Evolutionary conservation across 2,329 filamentous ascomycete species (phyloP).

Genomic region (Drechslerella dactyloides): DNA sequence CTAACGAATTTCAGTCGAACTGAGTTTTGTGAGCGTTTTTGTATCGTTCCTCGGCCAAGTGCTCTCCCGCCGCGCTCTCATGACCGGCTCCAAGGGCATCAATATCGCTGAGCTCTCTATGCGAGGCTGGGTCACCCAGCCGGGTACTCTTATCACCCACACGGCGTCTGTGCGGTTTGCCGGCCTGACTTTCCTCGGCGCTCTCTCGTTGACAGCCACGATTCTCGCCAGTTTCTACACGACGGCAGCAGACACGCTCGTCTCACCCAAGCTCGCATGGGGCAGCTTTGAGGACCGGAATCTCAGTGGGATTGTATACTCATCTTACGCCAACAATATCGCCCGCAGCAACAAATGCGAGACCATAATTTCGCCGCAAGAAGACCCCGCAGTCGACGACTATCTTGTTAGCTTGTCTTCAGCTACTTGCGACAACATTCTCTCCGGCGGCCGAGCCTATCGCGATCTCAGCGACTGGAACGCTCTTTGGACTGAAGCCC

Average conservation of each 20-base stretch:
- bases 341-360: conserved; percentile 67
- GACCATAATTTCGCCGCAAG: conserved; percentile 64
- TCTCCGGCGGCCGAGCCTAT: conserved; percentile 68
- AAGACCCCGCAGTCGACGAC: conserved; percentile 60
- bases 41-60: conserved; percentile 77
- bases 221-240: conserved; percentile 75
- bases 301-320: conserved; percentile 66
- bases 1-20: conserved; percentile 62
- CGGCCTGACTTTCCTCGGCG: conserved; percentile 68
- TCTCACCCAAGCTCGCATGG: conserved; percentile 73
- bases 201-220: conserved; percentile 69
- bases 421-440: conserved; percentile 70
- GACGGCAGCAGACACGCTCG: conserved; percentile 75
- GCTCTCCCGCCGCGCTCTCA: conserved; percentile 72
- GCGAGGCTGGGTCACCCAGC: conserved; percentile 73
- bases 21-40: conserved; percentile 78
- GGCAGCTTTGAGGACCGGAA: conserved; percentile 62
- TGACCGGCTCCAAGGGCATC: conserved; percentile 68
- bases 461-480: conserved; percentile 42
- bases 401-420: conserved; percentile 5
- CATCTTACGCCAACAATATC: conserved; percentile 68
- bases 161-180: conserved; percentile 71
- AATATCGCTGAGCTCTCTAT: conserved; percentile 79
- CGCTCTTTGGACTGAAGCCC: conserved; percentile 9
- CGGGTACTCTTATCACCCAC: conserved; percentile 74